Percentiles rank a stretch among this genome's conserved stretches.
phyloP scores from a whole-genome alignment of 2,329 filamentous ascomycete species.

The Aspergillus caelatus region DNA sequence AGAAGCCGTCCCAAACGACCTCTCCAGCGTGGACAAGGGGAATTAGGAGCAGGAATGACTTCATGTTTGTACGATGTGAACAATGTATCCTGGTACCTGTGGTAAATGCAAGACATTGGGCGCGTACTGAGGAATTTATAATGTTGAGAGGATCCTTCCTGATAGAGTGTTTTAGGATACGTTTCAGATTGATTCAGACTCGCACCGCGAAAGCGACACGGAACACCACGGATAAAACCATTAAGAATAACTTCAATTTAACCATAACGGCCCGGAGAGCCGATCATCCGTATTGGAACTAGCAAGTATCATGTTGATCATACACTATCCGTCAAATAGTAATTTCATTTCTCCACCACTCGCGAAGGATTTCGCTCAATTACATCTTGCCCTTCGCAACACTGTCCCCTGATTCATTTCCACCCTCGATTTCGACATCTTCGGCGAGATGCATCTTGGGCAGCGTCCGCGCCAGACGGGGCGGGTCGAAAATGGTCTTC shows the following conservation, averaged over 20 bases:
- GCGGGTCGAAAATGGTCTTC: slow-evolving; percentile 32
- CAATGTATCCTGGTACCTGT: background rate
- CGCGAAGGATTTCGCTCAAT: background rate
- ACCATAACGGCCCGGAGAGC: slow-evolving; percentile 1
- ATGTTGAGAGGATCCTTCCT: background rate
- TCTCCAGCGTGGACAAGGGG: slow-evolving; percentile 24
- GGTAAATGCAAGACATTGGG: background rate
- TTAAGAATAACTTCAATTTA: background rate
- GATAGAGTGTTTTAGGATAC: background rate
- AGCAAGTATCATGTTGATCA: slow-evolving; percentile 4
- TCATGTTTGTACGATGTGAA: slow-evolving; percentile 14
- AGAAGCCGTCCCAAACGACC: slow-evolving; percentile 32
- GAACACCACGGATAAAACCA: background rate
- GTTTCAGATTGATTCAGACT: slow-evolving; percentile 7
- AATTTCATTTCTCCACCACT: slow-evolving; percentile 1
- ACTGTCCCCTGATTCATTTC: background rate
- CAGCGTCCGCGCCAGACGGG: slow-evolving; percentile 23
- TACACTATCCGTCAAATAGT: background rate
- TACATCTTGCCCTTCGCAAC: slow-evolving; percentile 8
- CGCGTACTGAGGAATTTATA: background rate
- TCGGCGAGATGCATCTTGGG: slow-evolving; percentile 21
- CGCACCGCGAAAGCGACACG: background rate
- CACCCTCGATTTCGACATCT: slow-evolving; percentile 9
- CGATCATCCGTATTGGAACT: slow-evolving; percentile 2
- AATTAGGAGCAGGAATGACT: slow-evolving; percentile 10